Percentiles rank a stretch among this genome's conserved stretches.
phyloP scores from a whole-genome alignment of 345 rosid genomes.

The Sisymbrium irio region DNA sequence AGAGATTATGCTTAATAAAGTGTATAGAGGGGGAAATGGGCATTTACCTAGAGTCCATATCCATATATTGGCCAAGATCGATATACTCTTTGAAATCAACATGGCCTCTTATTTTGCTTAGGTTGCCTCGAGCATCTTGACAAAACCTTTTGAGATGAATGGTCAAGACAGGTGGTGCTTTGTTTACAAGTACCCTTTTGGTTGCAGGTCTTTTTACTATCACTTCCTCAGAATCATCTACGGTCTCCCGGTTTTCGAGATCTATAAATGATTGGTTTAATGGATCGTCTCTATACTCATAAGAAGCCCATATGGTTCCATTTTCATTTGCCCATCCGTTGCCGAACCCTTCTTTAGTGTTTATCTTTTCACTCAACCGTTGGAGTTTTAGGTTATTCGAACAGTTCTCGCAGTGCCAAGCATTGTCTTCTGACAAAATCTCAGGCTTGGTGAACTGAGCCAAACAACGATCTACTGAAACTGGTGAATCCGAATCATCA shows the following conservation, averaged over 20 bases:
- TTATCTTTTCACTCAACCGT: constrained; percentile 42
- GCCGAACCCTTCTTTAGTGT: constrained; percentile 12
- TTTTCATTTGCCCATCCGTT: neutral
- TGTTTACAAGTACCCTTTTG: constrained; percentile 71
- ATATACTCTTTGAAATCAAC: constrained; percentile 63
- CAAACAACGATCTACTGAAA: constrained; percentile 87
- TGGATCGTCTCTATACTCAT: neutral
- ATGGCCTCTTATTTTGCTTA: constrained; percentile 87
- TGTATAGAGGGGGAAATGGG: neutral
- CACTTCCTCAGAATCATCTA: constrained; percentile 30
- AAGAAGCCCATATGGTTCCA: neutral
- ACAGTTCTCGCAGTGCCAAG: constrained; percentile 95
- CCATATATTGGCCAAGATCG: constrained; percentile 72
- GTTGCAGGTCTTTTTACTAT: constrained; percentile 83
- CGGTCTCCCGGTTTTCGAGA: neutral
- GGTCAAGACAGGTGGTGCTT: constrained; percentile 77
- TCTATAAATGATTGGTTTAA: neutral
- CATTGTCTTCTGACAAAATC: constrained; percentile 82
- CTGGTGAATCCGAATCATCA: constrained; percentile 76
- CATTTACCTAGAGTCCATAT: constrained; percentile 76
- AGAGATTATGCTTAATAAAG: neutral
- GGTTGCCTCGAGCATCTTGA: constrained; percentile 85
- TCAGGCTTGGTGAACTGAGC: constrained; percentile 74
- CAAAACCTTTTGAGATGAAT: constrained; percentile 90
- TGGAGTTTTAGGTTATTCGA: constrained; percentile 45